Percentiles rank a stretch among this genome's conserved stretches.
phyloP scores from a whole-genome alignment of 768 basidiomycete genomes.

The Tricholoma sp. region DNA sequence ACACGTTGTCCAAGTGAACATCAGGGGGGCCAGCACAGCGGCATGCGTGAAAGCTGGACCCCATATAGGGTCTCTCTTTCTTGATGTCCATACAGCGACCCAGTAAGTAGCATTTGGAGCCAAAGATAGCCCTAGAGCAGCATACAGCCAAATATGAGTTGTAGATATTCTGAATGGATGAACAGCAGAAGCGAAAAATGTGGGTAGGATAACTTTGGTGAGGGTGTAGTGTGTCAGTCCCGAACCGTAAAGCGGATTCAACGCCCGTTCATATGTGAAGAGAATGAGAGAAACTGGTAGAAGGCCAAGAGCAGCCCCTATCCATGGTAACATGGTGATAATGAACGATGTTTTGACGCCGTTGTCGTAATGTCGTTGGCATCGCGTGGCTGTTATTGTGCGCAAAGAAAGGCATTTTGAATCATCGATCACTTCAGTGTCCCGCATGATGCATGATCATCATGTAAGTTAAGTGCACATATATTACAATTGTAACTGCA shows the following conservation, averaged over 20 bases:
- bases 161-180: conserved; percentile 33
- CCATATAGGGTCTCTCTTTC: conserved; percentile 43
- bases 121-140: conserved; percentile 36
- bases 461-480: too few relatives aligned
- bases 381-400: too few relatives aligned
- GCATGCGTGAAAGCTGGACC: conserved; percentile 60
- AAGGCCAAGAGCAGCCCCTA: conserved; percentile 13
- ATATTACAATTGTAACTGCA: too few relatives aligned
- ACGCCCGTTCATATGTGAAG: conserved; percentile 55
- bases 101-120: conserved; percentile 67
- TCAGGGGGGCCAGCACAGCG: conserved; percentile 50
- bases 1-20: conserved; percentile 44
- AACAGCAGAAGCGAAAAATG: conserved; percentile 32
- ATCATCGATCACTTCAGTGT: too few relatives aligned
- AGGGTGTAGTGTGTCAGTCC: conserved; percentile 50
- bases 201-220: conserved; percentile 27
- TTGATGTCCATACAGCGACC: conserved; percentile 54
- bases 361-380: too few relatives aligned
- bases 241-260: conserved; percentile 68
- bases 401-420: too few relatives aligned
- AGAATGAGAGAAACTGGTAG: conserved; percentile 49
- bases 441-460: too few relatives aligned
- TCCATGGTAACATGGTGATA: too few relatives aligned
- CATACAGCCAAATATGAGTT: conserved; percentile 26
- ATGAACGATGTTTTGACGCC: too few relatives aligned